Evolutionary conservation across 345 rosid genomes (phyloP).

Genomic region (Mercurialis annua): DNA sequence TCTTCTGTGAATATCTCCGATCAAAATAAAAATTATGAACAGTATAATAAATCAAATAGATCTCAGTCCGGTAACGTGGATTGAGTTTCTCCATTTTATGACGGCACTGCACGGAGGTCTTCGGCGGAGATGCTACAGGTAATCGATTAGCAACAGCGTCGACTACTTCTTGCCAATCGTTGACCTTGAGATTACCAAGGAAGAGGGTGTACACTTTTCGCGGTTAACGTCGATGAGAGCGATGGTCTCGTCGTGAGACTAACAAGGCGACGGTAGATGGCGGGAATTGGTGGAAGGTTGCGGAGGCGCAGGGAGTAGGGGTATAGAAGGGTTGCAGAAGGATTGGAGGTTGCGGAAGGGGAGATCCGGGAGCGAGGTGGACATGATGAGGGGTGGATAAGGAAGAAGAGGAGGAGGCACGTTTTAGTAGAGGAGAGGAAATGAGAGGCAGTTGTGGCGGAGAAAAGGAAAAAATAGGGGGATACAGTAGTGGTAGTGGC

Average conservation of each 20-base stretch:
- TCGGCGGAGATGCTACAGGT: slow-evolving; percentile 57
- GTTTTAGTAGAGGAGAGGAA: too few species aligned
- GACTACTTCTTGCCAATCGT: slow-evolving; percentile 94
- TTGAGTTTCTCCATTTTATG: slow-evolving; percentile 99
- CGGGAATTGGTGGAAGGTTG: slow-evolving; percentile 40
- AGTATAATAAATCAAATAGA: too few species aligned
- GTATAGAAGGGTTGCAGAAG: slow-evolving; percentile 11
- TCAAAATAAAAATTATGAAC: too few species aligned
- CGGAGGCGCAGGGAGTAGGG: slow-evolving; percentile 6
- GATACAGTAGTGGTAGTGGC: too few species aligned
- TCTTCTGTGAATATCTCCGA: too few species aligned
- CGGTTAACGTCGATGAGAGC: slow-evolving; percentile 79
- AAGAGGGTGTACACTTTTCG: slow-evolving; percentile 82
- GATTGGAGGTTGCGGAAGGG: background rate
- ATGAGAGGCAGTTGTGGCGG: slow-evolving; percentile 10
- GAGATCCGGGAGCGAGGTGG: slow-evolving; percentile 14
- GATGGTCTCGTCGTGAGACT: slow-evolving; percentile 84
- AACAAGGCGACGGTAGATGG: slow-evolving; percentile 92
- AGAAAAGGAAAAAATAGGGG: background rate
- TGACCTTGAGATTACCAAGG: slow-evolving; percentile 87
- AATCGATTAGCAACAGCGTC: slow-evolving; percentile 55
- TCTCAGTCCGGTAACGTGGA: slow-evolving; percentile 80
- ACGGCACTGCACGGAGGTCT: slow-evolving; percentile 90
- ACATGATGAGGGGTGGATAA: slow-evolving; percentile 20
- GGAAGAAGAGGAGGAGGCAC: background rate